Evolutionary conservation across 2,329 filamentous ascomycete species (phyloP), one percentile per base, ranked within the genome.

Genomic region (Cryphonectria naterciae): DNA sequence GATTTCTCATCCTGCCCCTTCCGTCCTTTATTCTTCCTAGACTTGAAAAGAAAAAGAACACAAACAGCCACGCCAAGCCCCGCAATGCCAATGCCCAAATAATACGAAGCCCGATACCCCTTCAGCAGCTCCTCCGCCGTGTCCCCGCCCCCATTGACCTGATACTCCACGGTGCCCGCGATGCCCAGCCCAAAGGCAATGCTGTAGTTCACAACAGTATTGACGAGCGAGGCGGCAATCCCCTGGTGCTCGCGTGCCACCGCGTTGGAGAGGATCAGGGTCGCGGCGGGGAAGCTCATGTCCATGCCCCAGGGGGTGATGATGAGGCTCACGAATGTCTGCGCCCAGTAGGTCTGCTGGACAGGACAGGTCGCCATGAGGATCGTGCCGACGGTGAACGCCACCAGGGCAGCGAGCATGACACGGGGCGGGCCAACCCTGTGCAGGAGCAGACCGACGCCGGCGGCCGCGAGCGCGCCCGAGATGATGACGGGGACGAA

Each of bases 151-250:
- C 73, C 67, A 60, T 75, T 74, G 60, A 85, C 79, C 43, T 85
- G 78, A 2, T 78, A 77, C 73, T 88, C 85, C 10, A 88, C 82
- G 0, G 85, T 88, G 0, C 85, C 86, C 0, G 85, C 86, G 68
- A 89, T 83, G 0, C 86, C 87, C 6, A 89, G 78, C 0, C 83
- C 84, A 17, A 88, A 77, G 0, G 83, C 84, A 52, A 88, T 88
- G 71, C 81, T 84, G 74, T 89, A 89, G 75, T 89, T 88, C 65
- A 89, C 83, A 39, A 87, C 78, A 0, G 86, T 88, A 71, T 83
- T 86, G 68, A 89, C 83, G 15, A 89, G 74, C 22, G 81, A 83
- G 3, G 77, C 77, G 1, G 76, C 77, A 32, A 78, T 75, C 0
- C 76, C 77, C 66, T 78, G 77, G 64, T 78, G 75, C 39, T 75